Base-by-base conservation (phyloP, 495 filamentous ascomycete genomes). In the Melanomma pulvis-pyrius region DNA sequence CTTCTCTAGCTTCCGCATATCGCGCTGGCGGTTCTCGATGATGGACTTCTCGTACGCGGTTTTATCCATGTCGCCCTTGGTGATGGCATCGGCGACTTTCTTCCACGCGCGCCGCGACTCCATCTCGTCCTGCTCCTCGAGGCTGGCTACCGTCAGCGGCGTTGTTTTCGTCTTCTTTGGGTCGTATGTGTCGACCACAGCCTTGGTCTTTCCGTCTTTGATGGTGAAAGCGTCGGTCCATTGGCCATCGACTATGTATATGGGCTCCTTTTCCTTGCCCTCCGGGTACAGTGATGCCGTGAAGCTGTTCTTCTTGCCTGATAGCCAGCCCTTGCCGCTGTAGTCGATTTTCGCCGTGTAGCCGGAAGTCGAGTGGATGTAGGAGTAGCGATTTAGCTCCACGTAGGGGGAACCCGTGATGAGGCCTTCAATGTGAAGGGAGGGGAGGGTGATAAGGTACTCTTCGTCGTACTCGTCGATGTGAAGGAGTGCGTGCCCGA, bases 331-430 rank as follows among this genome's bases (percentile, higher is more conserved):
- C 78, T 91, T 92, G 59, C 92, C 92, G 60, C 83, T 89, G 79
- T 96, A 98, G 75, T 94, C 90, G 69, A 98, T 91, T 77, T 93
- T 94, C 51, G 92, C 84, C n/a, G 91, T 87, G 78, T 88, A 98
- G 65, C 94, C 94, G 2, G 87, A 87, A 24, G 89, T 93, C 63
- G 90, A 93, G 26, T 83, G 83, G 74, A 98, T 98, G 76, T 88
- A 91, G 53, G 89, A 89, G 39, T 81, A 81, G 73, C 87, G 88
- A 62, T 96, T 90, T 15, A 98, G 84, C 75, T 98, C 96, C 60
- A 97, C 88, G 72, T 90, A 97, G 1, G 93, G 92, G 1, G 90
- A 86, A 53, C 92, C 94, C 68, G 91, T 94, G 75, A 97, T 90
- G 32, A 98, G 83, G 5, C 91, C 92, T 78, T 98, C 96, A 62